Evolutionary conservation across 225 moss, liverwort and hornwort species (phyloP), one percentile per base, ranked within the genome.

Genomic region (Pseudisothecium myosuroides): DNA sequence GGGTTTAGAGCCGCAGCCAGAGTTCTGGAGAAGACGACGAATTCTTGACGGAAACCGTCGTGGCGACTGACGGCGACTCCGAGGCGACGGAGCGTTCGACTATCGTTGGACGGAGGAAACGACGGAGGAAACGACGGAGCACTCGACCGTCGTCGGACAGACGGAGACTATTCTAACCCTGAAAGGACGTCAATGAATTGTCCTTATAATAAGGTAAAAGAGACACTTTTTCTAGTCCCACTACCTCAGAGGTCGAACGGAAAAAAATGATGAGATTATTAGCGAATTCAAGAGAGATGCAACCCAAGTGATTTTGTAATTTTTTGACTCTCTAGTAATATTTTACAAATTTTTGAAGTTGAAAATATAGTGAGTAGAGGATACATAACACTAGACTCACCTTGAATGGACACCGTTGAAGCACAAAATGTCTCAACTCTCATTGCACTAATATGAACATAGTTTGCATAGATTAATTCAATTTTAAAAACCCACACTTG

Each of bases 331-430:
- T 47, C 4, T 74, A 11, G 2, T 47, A 18, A 11, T 29, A 47
- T 11, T 66, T 72, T 24, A 24, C 14, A 69, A 39, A 7, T 39
- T 24, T 16, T 27, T 2, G 15, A 43, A 72, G 27, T 45, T 45
- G 17, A 3, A 0, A 45, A 6, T 1, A 28, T 10, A 72, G 6
- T 3, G 20, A 45, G 1, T 17, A 73, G 43, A 10, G 0, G 0
- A 45, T 28, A 45, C 2, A 28, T 27, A 72, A 72, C 2, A 72
- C 2, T 14, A 69, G 2, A 24, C 23, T 39, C 18, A 8, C 24
- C 1, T 39, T 69, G 5, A 39, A 69, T 69, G 5, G 3, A 8
- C 5, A 24, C 14, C 39, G 1, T 72, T 43, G 27, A 41, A 27
- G 5, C 3, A 72, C 1, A 27, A 27, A 71, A 16, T 72, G 43